A percentile compares a stretch with the other conserved stretches of the same genome.
phyloP scores from a whole-genome alignment of 805 yeast species.

The Ogataea kodamae region DNA sequence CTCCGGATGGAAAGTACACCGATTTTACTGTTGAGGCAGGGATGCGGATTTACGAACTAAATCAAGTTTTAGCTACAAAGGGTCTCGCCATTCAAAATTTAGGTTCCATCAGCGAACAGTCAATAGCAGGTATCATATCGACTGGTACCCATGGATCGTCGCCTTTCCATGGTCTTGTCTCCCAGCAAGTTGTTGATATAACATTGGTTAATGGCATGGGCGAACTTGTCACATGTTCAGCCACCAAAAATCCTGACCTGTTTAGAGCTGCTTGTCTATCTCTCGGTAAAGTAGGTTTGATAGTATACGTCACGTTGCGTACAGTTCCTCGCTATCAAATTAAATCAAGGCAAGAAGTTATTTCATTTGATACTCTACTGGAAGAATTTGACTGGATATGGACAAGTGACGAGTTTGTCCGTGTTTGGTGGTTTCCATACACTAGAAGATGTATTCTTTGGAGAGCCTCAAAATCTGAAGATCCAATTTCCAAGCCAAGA shows the following conservation, averaged over 20 bases:
- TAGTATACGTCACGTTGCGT: slow-evolving; percentile 80
- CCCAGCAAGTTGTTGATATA: slow-evolving; percentile 80
- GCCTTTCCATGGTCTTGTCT: slow-evolving; percentile 84
- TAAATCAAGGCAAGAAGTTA: slow-evolving; percentile 76
- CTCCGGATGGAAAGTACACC: slow-evolving; percentile 62
- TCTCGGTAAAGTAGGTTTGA: slow-evolving; percentile 87
- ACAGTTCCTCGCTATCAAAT: slow-evolving; percentile 81
- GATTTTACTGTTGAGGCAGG: slow-evolving; percentile 97
- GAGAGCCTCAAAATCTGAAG: slow-evolving; percentile 79
- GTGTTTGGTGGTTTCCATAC: slow-evolving; percentile 98
- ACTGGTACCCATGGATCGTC: slow-evolving; percentile 98
- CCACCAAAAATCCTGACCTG: slow-evolving; percentile 56
- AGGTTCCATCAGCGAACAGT: slow-evolving; percentile 92
- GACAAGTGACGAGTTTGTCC: slow-evolving; percentile 84
- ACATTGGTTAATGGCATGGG: slow-evolving; percentile 77
- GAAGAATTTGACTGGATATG: slow-evolving; percentile 74
- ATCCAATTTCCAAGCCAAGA: slow-evolving; percentile 60
- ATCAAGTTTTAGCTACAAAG: slow-evolving; percentile 55
- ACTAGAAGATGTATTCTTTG: slow-evolving; percentile 80
- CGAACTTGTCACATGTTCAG: slow-evolving; percentile 62
- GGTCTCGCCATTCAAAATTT: slow-evolving; percentile 83
- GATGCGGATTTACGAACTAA: slow-evolving; percentile 69
- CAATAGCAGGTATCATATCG: slow-evolving; percentile 91
- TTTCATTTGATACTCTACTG: slow-evolving; percentile 70
- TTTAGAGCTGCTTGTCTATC: slow-evolving; percentile 83